These are phyloP conservation scores for Escallonia rubra DNA, from an alignment of 129 eudicot genomes.

Conservation along the genomic window DNA sequence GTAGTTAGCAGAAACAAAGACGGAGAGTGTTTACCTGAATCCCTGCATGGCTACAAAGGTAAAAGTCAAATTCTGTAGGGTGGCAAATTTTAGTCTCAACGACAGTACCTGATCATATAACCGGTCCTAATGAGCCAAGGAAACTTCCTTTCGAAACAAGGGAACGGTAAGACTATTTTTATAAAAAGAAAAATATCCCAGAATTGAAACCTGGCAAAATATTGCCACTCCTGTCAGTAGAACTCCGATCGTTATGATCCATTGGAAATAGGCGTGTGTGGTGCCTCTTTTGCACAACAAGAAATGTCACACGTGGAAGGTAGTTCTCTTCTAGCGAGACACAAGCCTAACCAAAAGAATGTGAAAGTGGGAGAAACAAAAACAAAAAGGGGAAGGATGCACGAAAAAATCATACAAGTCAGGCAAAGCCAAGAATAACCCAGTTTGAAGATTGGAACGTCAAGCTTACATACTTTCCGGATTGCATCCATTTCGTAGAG, in stretches of 20 bases:
- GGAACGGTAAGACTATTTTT: background rate
- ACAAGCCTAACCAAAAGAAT: conserved; percentile 50
- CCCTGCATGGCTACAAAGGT: conserved; percentile 75
- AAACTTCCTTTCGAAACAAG: background rate
- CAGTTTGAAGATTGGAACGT: too few relatives aligned
- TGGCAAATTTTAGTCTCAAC: conserved; percentile 70
- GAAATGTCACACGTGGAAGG: conserved; percentile 61
- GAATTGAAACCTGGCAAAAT: conserved; percentile 53
- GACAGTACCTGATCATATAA: conserved; percentile 49
- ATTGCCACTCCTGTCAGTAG: conserved; percentile 61
- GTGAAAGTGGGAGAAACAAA: background rate
- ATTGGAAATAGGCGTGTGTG: background rate
- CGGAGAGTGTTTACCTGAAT: conserved; percentile 46
- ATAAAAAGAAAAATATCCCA: background rate
- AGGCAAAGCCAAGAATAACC: too few relatives aligned
- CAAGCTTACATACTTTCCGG: conserved; percentile 35
- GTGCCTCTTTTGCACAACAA: conserved; percentile 27
- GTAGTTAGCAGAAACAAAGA: background rate
- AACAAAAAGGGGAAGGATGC: too few relatives aligned
- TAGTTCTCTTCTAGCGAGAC: conserved; percentile 46
- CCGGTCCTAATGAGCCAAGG: background rate
- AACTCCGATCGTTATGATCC: conserved; percentile 25
- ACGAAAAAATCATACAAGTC: too few relatives aligned
- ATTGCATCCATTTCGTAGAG: conserved; percentile 64
- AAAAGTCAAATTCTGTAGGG: conserved; percentile 67